Base-by-base conservation (phyloP, 2,329 filamentous ascomycete genomes). In the Fusarium sp. region DNA sequence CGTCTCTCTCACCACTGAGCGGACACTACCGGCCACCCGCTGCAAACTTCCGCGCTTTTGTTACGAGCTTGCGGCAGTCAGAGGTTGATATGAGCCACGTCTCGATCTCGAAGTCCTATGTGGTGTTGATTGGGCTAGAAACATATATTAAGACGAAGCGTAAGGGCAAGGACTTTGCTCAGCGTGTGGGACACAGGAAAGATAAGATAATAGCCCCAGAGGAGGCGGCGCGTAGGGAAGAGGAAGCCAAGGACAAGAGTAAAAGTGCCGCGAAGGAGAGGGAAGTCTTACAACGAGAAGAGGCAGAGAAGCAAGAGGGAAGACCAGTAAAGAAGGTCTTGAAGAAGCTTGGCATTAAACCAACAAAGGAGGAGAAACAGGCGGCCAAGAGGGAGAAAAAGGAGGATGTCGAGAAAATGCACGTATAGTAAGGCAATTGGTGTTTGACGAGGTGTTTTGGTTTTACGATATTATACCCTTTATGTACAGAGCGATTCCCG, bases 1-100 rank as follows among this genome's bases (percentile, higher is more conserved):
- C 88, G 4, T 91, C 90, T 56, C 84, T 97, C 14, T 93, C 91
- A 8, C 94, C 88, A 5, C 82, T 90, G 2, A 91, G 89, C 75
- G 94, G 94, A 0, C 94, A 97, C 81, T 97, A 97, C 79, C 89
- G 94, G 2, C 94, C 94, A 1, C 93, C 94, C 1, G 89, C 93
- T 8, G 88, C 89, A 68, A 97, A 95, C 78, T 97, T 97, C 78
- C 90, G 92, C 35, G 91, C 92, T 3, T 97, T 97, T 77, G 88
- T 97, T 5, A 89, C 90, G 69, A 91, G 86, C 14, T 85, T 98
- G 9, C 89, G 91, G 73, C 90, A 91, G 2, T 88, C 88, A 37
- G 92, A 92, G 3, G 94, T 92, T 1, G 94, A 98, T 80, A 93
- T 95, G 88, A 89, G 87, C 19, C 91, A 89, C 31, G 90, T 97